Evolutionary conservation across 106 monocot species (phyloP).

Genomic region (Amphibolis antarctica): DNA sequence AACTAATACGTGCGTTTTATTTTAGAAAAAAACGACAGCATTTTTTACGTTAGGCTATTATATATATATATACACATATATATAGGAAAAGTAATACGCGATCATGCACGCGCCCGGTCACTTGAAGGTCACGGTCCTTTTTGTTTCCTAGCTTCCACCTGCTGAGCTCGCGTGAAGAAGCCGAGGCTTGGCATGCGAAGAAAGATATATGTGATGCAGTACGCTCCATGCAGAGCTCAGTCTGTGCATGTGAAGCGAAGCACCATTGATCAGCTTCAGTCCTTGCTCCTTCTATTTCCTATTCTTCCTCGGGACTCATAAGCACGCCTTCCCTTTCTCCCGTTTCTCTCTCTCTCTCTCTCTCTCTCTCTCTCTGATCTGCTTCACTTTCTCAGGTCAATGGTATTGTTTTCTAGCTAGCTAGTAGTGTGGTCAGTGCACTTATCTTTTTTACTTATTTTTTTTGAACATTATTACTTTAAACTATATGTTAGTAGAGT

Average conservation of each 20-base stretch:
- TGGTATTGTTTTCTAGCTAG: no score
- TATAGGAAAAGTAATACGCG: no score
- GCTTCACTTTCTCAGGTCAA: no score
- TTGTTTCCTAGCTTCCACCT: background rate
- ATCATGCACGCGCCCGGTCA: background rate
- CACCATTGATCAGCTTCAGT: background rate
- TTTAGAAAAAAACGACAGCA: no score
- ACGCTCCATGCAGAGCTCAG: background rate
- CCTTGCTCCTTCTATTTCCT: background rate
- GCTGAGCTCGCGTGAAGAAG: background rate
- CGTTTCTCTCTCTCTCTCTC: no score
- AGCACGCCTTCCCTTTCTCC: conserved; percentile 5
- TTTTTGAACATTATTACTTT: no score
- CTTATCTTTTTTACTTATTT: no score
- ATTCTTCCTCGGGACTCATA: conserved; percentile 9
- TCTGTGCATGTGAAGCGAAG: conserved; percentile 1
- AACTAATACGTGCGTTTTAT: no score
- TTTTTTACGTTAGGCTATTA: no score
- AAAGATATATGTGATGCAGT: background rate
- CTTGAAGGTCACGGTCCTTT: background rate
- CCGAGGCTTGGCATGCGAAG: conserved; percentile 4
- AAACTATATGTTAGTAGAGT: no score
- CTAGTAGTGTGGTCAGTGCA: no score
- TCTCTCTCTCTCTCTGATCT: conserved; percentile 5
- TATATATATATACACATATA: no score